Base-by-base conservation (phyloP, 2,329 filamentous ascomycete genomes). In the Basipetospora chlamydospora region DNA sequence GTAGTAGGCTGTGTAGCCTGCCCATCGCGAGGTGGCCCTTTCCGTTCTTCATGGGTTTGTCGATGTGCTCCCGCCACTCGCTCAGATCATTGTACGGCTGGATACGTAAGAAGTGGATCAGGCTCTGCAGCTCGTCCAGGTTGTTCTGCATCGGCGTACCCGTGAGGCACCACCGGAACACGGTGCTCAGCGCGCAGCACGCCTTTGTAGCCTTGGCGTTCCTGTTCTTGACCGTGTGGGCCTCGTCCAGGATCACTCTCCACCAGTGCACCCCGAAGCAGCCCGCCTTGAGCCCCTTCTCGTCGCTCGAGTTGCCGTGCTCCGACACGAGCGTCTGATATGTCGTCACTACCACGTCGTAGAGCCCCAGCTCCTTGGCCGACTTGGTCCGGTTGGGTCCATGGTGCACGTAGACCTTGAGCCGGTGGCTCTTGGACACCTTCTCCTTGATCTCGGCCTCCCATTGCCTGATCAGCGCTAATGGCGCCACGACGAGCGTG, bases 81-180 rank as follows among this genome's bases (percentile, higher is more conserved):
- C 72, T 69, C 15, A 95, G 64, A 39, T 95, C 77, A 49, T 92
- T 79, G 50, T 90, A 96, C 1, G 90, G 90, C 46, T 82, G 80
- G 51, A 98, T 94, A 12, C 83, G 77, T 26, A 98, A 66, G 55
- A 98, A 98, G 42, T 79, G 83, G 54, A 98, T 84, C 37, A 98
- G 62, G 46, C 85, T 93, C 52, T 98, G 90, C 35, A 98, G 63
- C 56, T 98, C 90, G 45, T 98, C 90, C 5, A 98, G 71, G 48
- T 94, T 96, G 59, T 98, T 98, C 53, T 98, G 90, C 79, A 98
- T 86, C 0, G 90, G 90, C 2, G 90, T 98, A 37, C 90, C 90
- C 1, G 87, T 94, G 42, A 98, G 61, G 51, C 90, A 96, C 90
- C 90, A 98, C 42, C 90, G 72, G 49, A 94, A 96, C 53, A 90